Percentiles rank a stretch among this genome's conserved stretches.
These are phyloP conservation scores for Aspergillus flavus DNA, from an alignment of 2,329 filamentous ascomycete genomes.

Conservation along the genomic window DNA sequence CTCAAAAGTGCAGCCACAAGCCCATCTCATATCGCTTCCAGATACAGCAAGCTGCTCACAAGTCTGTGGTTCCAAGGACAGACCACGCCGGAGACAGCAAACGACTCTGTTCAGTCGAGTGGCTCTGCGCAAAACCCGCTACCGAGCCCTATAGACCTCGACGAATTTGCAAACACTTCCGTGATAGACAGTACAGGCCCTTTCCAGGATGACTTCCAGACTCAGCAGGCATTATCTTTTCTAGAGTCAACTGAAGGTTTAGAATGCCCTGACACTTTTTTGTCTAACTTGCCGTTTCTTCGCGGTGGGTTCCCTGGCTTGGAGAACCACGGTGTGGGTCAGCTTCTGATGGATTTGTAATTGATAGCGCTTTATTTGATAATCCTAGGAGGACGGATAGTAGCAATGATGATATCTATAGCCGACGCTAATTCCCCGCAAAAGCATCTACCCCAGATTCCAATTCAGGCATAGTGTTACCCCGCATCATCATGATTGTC, in stretches of 20 bases:
- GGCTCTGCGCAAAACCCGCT: neutral
- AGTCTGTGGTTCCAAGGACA: slow-evolving; percentile 13
- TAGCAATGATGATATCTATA: neutral
- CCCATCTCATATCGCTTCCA: slow-evolving; percentile 12
- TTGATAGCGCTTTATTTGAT: neutral
- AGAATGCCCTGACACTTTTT: neutral
- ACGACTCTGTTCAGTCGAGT: too few relatives aligned
- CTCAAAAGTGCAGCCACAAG: slow-evolving; percentile 11
- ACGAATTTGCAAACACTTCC: neutral
- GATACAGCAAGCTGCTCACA: slow-evolving; percentile 12
- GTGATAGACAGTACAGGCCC: neutral
- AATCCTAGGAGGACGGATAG: neutral
- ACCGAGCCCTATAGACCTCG: neutral
- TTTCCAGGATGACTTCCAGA: neutral
- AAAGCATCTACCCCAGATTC: neutral
- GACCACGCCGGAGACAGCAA: neutral
- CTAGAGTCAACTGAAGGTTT: neutral
- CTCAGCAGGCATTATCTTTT: neutral
- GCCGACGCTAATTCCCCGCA: slow-evolving; percentile 3
- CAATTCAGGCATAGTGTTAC: neutral
- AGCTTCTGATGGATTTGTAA: slow-evolving; percentile 4
- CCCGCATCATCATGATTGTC: neutral
- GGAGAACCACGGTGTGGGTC: neutral
- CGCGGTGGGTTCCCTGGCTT: slow-evolving; percentile 1
- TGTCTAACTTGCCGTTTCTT: neutral